Conservation (phyloP, 768 basidiomycete species). For the Calocera cornea region DNA sequence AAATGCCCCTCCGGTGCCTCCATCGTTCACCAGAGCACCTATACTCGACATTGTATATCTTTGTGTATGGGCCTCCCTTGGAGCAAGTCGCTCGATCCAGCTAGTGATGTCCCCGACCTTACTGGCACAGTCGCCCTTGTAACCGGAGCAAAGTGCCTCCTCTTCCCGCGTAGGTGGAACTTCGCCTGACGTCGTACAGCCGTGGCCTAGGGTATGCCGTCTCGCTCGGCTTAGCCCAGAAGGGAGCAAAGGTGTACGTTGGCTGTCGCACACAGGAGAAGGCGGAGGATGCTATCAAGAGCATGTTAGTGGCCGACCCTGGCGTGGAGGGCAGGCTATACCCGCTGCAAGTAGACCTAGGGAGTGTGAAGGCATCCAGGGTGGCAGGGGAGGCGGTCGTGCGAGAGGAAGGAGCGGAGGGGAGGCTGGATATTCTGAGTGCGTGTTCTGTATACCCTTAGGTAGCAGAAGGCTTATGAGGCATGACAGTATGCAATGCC, state of each 20-base stretch:
- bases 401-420: slow-evolving; percentile 33
- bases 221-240: slow-evolving; percentile 18
- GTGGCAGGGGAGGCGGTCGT: slow-evolving; percentile 40
- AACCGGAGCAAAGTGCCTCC: slow-evolving; percentile 34
- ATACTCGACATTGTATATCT: too few relatives aligned
- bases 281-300: slow-evolving; percentile 35
- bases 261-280: slow-evolving; percentile 36
- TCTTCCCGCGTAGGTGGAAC: background rate
- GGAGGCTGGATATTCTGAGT: slow-evolving; percentile 43
- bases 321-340: slow-evolving; percentile 34
- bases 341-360: slow-evolving; percentile 41
- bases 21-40: too few relatives aligned
- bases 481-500: background rate
- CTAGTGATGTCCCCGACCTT: slow-evolving; percentile 34
- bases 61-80: background rate
- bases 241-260: slow-evolving; percentile 34
- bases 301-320: slow-evolving; percentile 33
- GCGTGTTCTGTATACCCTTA: slow-evolving; percentile 15
- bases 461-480: slow-evolving; percentile 23
- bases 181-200: background rate
- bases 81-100: slow-evolving; percentile 9
- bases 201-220: slow-evolving; percentile 29
- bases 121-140: slow-evolving; percentile 36
- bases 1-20: too few relatives aligned
- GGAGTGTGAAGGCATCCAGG: slow-evolving; percentile 33